Evolutionary conservation across 768 basidiomycete species (phyloP).

Genomic region (Tylopilus subfusipes): DNA sequence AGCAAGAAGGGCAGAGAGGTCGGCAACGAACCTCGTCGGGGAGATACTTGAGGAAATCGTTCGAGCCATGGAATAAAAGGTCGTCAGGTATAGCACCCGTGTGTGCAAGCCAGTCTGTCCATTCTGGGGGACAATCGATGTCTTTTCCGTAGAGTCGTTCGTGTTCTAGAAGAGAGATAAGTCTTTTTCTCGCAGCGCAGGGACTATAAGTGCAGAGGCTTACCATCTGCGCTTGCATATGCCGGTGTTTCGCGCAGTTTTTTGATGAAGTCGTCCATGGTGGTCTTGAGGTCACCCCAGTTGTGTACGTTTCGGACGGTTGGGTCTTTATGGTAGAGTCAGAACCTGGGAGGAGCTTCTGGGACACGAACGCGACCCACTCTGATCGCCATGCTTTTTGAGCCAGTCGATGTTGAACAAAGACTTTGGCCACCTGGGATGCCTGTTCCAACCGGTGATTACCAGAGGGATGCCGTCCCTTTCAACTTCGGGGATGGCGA

Average conservation of each 20-base stretch:
- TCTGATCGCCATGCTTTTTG: conserved; percentile 29
- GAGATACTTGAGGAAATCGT: conserved; percentile 58
- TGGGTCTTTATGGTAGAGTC: conserved; percentile 41
- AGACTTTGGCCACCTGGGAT: conserved; percentile 49
- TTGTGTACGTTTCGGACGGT: conserved; percentile 61
- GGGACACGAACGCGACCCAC: conserved; percentile 9
- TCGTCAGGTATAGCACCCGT: conserved; percentile 46
- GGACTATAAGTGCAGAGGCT: not conserved
- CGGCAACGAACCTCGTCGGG: conserved; percentile 44
- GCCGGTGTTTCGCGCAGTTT: conserved; percentile 35
- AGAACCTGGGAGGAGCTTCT: not conserved
- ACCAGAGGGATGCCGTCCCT: conserved; percentile 56
- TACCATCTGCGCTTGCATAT: conserved; percentile 41
- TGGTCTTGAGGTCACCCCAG: conserved; percentile 50
- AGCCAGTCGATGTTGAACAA: conserved; percentile 60
- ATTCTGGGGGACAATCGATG: conserved; percentile 59
- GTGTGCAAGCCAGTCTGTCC: conserved; percentile 58
- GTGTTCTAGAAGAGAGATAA: conserved; percentile 37
- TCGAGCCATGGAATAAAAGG: conserved; percentile 49
- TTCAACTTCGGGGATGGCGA: conserved; percentile 46
- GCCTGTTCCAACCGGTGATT: conserved; percentile 57
- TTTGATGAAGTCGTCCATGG: conserved; percentile 51
- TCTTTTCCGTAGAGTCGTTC: conserved; percentile 79
- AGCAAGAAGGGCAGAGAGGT: not conserved
- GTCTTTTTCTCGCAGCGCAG: not conserved